Evolutionary conservation across 2,329 filamentous ascomycete genomes (phyloP).

Genomic region (Trichoderma guizhouense): DNA sequence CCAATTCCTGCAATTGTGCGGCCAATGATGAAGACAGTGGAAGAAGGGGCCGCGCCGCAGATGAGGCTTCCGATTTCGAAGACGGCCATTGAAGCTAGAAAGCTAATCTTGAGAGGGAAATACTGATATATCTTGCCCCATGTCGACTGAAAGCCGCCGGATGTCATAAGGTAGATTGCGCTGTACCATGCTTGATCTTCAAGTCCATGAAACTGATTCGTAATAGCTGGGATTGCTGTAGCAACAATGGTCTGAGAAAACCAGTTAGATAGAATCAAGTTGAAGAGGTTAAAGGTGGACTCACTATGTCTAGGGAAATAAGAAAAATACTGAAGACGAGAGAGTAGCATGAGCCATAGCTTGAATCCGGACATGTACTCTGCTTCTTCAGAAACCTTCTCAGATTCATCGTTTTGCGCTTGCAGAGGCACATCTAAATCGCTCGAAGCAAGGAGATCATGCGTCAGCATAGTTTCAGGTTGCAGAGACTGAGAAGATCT

Average conservation of each 20-base stretch:
- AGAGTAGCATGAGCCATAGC: constrained; percentile 33
- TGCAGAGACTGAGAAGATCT: background rate
- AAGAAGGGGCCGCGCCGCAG: constrained; percentile 37
- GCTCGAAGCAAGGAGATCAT: background rate
- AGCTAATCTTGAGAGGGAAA: constrained; percentile 45
- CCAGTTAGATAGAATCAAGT: background rate
- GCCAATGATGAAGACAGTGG: constrained; percentile 42
- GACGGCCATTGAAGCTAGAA: constrained; percentile 40
- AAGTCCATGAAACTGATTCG: constrained; percentile 43
- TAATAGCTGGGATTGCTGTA: constrained; percentile 50
- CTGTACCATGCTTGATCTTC: constrained; percentile 53
- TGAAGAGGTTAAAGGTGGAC: background rate
- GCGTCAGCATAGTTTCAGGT: background rate
- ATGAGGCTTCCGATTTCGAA: constrained; percentile 51
- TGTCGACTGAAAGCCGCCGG: constrained; percentile 37
- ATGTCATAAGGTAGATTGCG: constrained; percentile 44
- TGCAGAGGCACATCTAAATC: background rate
- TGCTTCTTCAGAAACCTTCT: background rate
- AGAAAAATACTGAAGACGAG: constrained; percentile 42
- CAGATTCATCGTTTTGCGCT: background rate
- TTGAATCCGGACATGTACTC: background rate
- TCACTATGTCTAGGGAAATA: constrained; percentile 39
- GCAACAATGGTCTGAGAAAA: constrained; percentile 45
- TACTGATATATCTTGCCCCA: constrained; percentile 44
- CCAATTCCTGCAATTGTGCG: constrained; percentile 44